These are phyloP conservation scores for Paraurostyla sp. DNA, from an alignment of 73 alveolate genomes.

Conservation along the genomic window DNA sequence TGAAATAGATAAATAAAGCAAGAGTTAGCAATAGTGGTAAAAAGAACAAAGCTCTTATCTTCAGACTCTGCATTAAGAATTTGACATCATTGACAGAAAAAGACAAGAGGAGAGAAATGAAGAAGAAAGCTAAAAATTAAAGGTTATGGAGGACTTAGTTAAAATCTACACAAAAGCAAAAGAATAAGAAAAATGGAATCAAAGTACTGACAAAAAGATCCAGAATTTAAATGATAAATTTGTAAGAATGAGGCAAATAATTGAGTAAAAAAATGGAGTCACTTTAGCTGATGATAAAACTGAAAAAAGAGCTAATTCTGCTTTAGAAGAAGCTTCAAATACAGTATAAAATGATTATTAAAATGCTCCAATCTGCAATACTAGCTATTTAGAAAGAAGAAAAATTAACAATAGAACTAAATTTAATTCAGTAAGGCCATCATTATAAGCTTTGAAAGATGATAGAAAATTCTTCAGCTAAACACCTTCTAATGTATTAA, in stretches of 20 bases:
- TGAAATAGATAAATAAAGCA: neutral
- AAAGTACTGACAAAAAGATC: neutral
- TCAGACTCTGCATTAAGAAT: slow-evolving; percentile 14
- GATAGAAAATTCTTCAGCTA: neutral
- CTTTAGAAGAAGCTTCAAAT: neutral
- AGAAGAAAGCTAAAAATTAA: neutral
- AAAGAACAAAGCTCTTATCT: neutral
- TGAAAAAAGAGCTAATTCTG: neutral
- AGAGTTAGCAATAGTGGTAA: neutral
- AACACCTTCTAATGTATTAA: neutral
- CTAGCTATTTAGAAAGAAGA: neutral
- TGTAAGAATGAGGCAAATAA: neutral
- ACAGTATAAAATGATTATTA: slow-evolving; percentile 6
- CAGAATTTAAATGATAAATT: neutral
- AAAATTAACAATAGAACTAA: neutral
- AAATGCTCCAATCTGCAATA: neutral
- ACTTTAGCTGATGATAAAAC: neutral
- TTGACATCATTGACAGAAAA: slow-evolving; percentile 17
- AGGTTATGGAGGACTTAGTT: slow-evolving; percentile 41
- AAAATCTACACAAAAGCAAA: neutral
- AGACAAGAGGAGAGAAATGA: neutral
- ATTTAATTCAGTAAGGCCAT: neutral
- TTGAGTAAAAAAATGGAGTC: neutral
- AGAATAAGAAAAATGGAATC: neutral
- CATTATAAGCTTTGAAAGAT: neutral